Evolutionary conservation across 1,284 basidiomycete species (phyloP).

Genomic region (Cryptococcus floricola): DNA sequence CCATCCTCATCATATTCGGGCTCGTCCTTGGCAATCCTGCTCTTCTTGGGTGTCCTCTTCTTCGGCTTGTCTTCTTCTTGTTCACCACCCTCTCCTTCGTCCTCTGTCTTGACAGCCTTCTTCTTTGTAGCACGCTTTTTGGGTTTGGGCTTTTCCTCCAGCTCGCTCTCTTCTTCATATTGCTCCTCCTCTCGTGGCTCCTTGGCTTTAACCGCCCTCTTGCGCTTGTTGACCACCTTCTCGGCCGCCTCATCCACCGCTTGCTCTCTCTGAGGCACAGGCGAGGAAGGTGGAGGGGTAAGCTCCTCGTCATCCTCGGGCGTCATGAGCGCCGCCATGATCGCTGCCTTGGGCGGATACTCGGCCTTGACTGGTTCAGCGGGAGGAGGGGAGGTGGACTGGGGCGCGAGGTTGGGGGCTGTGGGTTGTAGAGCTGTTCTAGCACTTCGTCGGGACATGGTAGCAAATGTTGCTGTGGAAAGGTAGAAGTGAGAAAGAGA

Average conservation of each 20-base stretch:
- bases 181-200: slow-evolving; percentile 1
- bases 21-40: slow-evolving; percentile 30
- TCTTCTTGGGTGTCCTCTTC: slow-evolving; percentile 32
- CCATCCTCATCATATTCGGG: slow-evolving; percentile 36
- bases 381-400: not conserved
- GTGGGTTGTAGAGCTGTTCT: not conserved
- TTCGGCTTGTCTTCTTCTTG: slow-evolving; percentile 41
- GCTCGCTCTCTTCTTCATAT: not conserved
- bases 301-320: slow-evolving; percentile 6
- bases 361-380: not conserved
- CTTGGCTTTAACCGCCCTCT: not conserved
- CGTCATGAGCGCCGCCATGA: not conserved
- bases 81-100: slow-evolving; percentile 30
- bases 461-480: no score
- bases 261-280: not conserved
- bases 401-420: not conserved
- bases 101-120: slow-evolving; percentile 2
- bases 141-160: slow-evolving; percentile 1
- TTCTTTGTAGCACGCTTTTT: slow-evolving; percentile 12
- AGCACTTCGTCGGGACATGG: not conserved
- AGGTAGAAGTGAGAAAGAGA: no score
- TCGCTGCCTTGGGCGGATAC: not conserved
- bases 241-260: not conserved
- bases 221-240: not conserved
- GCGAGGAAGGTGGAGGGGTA: not conserved